These are phyloP conservation scores for Zygotorulaspora mrakii DNA, from an alignment of 1,139 yeast genomes.

Conservation along the genomic window DNA sequence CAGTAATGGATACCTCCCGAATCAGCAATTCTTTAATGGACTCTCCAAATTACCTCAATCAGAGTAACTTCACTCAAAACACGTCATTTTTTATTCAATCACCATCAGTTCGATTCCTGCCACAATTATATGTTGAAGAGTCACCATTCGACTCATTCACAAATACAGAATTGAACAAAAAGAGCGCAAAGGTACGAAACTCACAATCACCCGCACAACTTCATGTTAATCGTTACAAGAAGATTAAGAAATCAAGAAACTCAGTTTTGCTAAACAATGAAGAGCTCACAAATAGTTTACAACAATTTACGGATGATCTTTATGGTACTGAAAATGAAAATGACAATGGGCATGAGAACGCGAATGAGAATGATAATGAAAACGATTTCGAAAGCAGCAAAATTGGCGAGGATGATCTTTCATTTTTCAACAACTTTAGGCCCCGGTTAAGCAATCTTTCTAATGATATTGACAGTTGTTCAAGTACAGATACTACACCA, in stretches of 20 bases:
- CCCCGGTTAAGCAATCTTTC: slow-evolving; percentile 8
- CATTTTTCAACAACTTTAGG: slow-evolving; percentile 15
- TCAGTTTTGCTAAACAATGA: slow-evolving; percentile 34
- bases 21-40: slow-evolving; percentile 14
- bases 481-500: slow-evolving; percentile 20
- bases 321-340: slow-evolving; percentile 33
- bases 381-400: slow-evolving; percentile 9
- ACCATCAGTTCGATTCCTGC: slow-evolving; percentile 13
- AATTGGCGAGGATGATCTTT: slow-evolving; percentile 14
- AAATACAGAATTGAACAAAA: slow-evolving; percentile 6
- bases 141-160: slow-evolving; percentile 18
- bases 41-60: slow-evolving; percentile 11
- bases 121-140: slow-evolving; percentile 15
- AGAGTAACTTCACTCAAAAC: slow-evolving; percentile 13
- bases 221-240: slow-evolving; percentile 23
- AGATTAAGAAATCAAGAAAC: slow-evolving; percentile 31
- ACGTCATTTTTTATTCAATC: slow-evolving; percentile 15
- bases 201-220: slow-evolving; percentile 10
- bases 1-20: slow-evolving; percentile 24
- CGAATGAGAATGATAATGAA: slow-evolving; percentile 8
- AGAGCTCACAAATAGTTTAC: slow-evolving; percentile 34
- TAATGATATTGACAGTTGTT: slow-evolving; percentile 10
- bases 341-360: slow-evolving; percentile 26
- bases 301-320: slow-evolving; percentile 37
- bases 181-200: slow-evolving; percentile 10